These are phyloP conservation scores for Mycena epipterygia DNA, from an alignment of 768 basidiomycete species.

Conservation along the genomic window DNA sequence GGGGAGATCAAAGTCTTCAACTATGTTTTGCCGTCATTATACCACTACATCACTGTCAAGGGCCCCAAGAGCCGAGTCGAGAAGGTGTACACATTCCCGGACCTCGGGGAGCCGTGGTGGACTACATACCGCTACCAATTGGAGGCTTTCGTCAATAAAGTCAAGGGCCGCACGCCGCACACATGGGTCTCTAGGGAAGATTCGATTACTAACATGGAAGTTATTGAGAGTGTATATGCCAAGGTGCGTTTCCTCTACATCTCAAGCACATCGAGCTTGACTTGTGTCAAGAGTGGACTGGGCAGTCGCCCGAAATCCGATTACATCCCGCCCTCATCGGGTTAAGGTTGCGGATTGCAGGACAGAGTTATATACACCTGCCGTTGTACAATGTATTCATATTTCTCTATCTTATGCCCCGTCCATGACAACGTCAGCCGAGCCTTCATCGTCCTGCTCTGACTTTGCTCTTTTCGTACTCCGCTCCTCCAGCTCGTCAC, in stretches of 20 bases:
- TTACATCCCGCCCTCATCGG: slow-evolving; percentile 25
- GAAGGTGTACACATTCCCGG: slow-evolving; percentile 58
- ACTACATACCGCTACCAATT: slow-evolving; percentile 69
- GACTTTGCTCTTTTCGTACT: slow-evolving; percentile 54
- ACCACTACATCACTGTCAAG: slow-evolving; percentile 62
- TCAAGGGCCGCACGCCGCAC: slow-evolving; percentile 64
- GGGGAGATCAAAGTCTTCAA: slow-evolving; percentile 53
- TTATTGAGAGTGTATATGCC: slow-evolving; percentile 70
- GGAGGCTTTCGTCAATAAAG: slow-evolving; percentile 73
- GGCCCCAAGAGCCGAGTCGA: slow-evolving; percentile 50
- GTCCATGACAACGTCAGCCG: slow-evolving; percentile 19
- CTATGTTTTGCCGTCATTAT: slow-evolving; percentile 52
- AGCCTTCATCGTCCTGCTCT: slow-evolving; percentile 32
- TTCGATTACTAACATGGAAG: slow-evolving; percentile 67
- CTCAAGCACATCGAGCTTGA: background rate
- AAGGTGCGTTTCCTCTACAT: slow-evolving; percentile 51
- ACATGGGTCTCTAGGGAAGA: slow-evolving; percentile 70
- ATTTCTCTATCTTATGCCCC: background rate
- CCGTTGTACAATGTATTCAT: background rate
- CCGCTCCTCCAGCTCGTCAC: slow-evolving; percentile 45
- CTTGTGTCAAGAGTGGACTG: slow-evolving; percentile 43
- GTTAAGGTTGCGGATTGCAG: too few species aligned
- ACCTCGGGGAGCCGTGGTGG: slow-evolving; percentile 73
- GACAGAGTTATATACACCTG: too few species aligned
- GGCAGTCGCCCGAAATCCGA: slow-evolving; percentile 51